phyloP scores from a whole-genome alignment of 2,329 filamentous ascomycete genomes.

The Sclerotinia minor region DNA sequence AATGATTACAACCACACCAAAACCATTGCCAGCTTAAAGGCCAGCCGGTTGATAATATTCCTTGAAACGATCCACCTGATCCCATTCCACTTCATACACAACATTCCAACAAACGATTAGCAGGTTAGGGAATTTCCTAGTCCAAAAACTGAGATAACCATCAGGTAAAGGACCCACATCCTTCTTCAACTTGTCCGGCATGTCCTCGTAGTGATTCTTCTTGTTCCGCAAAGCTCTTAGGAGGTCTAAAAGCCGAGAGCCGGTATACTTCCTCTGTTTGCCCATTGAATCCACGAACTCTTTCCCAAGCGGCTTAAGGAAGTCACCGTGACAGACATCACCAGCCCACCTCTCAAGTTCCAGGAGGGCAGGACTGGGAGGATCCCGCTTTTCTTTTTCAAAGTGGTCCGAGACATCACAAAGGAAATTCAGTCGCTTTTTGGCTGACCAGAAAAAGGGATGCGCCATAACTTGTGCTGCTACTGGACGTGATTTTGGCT shows the following conservation, averaged over 20 bases:
- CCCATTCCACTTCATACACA: slow-evolving; percentile 56
- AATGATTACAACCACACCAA: slow-evolving; percentile 7
- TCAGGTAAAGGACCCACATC: slow-evolving; percentile 63
- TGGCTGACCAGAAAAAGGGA: slow-evolving; percentile 93
- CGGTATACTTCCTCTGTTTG: slow-evolving; percentile 94
- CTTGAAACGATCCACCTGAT: slow-evolving; percentile 58
- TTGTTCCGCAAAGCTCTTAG: slow-evolving; percentile 90
- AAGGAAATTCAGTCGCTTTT: slow-evolving; percentile 88
- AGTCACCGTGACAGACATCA: slow-evolving; percentile 66
- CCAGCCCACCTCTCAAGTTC: slow-evolving; percentile 57
- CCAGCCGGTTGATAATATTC: slow-evolving; percentile 63
- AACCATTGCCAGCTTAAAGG: slow-evolving; percentile 2
- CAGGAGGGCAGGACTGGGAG: slow-evolving; percentile 67
- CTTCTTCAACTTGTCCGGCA: slow-evolving; percentile 75
- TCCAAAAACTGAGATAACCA: slow-evolving; percentile 70
- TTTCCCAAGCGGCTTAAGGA: slow-evolving; percentile 71
- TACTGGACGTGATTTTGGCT: slow-evolving; percentile 62
- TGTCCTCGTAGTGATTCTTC: slow-evolving; percentile 96
- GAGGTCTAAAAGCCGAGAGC: slow-evolving; percentile 78
- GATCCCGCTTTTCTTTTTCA: slow-evolving; percentile 85
- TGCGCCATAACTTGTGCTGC: slow-evolving; percentile 83
- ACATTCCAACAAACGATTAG: slow-evolving; percentile 66
- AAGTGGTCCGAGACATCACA: slow-evolving; percentile 97
- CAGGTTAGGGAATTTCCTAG: slow-evolving; percentile 63
- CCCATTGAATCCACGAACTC: slow-evolving; percentile 87